A percentile compares a stretch with the other conserved stretches of the same genome.
phyloP scores from a whole-genome alignment of 306 rosid genomes.

The Quercus rubra region DNA sequence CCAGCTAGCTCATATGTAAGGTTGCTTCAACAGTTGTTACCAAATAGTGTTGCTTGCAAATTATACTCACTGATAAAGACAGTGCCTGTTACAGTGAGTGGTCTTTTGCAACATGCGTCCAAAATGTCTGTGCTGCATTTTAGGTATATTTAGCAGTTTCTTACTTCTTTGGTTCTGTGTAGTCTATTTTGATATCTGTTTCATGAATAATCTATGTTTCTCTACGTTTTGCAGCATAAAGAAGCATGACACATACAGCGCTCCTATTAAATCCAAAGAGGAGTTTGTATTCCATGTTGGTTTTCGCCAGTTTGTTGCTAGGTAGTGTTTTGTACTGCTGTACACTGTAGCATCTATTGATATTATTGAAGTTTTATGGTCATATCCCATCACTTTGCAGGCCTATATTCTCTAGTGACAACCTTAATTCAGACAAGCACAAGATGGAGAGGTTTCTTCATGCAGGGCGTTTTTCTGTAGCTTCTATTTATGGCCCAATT shows the following conservation, averaged over 20 bases:
- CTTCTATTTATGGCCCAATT: conserved; percentile 86
- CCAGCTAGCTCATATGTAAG: conserved; percentile 62
- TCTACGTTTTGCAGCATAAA: conserved; percentile 61
- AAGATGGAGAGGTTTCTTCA: conserved; percentile 99
- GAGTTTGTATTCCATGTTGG: conserved; percentile 89
- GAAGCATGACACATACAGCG: conserved; percentile 66
- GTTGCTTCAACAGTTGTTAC: too few relatives aligned
- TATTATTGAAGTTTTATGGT: background rate
- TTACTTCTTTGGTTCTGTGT: background rate
- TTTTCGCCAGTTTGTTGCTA: conserved; percentile 90
- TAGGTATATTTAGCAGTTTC: too few relatives aligned
- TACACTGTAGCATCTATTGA: background rate
- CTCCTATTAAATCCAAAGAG: conserved; percentile 86
- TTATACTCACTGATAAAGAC: too few relatives aligned
- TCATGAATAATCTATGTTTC: conserved; percentile 10
- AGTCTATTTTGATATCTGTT: background rate
- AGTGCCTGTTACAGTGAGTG: too few relatives aligned
- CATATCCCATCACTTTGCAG: conserved; percentile 35
- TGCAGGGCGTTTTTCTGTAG: conserved; percentile 79
- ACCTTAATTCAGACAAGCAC: conserved; percentile 79
- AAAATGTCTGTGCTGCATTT: too few relatives aligned
- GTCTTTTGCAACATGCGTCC: too few relatives aligned
- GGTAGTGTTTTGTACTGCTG: conserved; percentile 38
- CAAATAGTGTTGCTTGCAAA: conserved; percentile 53
- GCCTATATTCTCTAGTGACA: conserved; percentile 81